These are phyloP conservation scores for Stromatinia cepivora DNA, from an alignment of 2,329 filamentous ascomycete genomes.

Conservation along the genomic window DNA sequence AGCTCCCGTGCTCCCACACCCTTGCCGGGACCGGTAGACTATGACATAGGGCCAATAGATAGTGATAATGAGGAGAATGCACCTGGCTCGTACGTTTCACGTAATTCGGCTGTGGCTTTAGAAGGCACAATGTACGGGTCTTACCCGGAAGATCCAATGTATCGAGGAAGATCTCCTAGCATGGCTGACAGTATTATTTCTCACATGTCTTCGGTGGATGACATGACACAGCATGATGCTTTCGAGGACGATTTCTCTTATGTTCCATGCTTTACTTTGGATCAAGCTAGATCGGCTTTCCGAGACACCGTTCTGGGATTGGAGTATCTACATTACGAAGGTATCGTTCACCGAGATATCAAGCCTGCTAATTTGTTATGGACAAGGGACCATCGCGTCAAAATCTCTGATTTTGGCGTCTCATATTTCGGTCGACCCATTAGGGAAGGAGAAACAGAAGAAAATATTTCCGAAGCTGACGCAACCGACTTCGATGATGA, in stretches of 20 bases:
- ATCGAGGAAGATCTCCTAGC: constrained; percentile 72
- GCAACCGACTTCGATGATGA: constrained; percentile 88
- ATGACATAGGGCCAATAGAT: constrained; percentile 42
- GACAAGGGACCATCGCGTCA: constrained; percentile 80
- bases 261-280: constrained; percentile 87
- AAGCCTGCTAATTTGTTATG: constrained; percentile 90
- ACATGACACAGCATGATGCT: constrained; percentile 58
- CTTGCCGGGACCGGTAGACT: constrained; percentile 40
- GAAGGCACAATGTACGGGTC: constrained; percentile 78
- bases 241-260: constrained; percentile 88
- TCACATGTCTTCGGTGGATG: constrained; percentile 66
- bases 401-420: constrained; percentile 98
- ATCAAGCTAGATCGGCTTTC: constrained; percentile 80
- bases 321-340: constrained; percentile 89
- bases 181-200: constrained; percentile 76
- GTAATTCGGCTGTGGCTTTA: constrained; percentile 52
- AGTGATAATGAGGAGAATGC: constrained; percentile 57
- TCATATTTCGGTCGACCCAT: constrained; percentile 93
- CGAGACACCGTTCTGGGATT: constrained; percentile 89
- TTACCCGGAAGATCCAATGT: constrained; percentile 58
- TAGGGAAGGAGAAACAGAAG: constrained; percentile 76
- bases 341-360: constrained; percentile 81
- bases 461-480: constrained; percentile 75
- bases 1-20: constrained; percentile 41
- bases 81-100: constrained; percentile 53